Evolutionary conservation across 192 early-diverging fungal species (phyloP), one percentile per base, ranked within the genome.

Genomic region (Dissophora ornata): DNA sequence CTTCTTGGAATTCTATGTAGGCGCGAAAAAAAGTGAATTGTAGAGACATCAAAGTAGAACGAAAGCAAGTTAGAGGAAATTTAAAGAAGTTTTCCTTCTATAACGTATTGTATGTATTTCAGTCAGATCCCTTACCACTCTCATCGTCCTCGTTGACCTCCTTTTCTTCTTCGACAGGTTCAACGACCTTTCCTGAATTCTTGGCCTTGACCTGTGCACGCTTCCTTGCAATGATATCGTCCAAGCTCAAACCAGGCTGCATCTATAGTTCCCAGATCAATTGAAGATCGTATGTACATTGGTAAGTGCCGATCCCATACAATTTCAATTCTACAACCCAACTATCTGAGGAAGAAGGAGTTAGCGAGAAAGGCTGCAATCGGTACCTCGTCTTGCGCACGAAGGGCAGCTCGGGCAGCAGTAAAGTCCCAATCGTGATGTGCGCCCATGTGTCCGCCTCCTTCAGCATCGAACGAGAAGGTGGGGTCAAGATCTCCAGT

Each of bases 381-480:
- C 2, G 19, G 30, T 78, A 87, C 85, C 71, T 66, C 52, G 32
- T 83, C 81, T 54, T 85, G 84, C 30, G 74, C 78, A 73, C 88
- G 90, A 30, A 97, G 73, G 45, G 89, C 90, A 4, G 87, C 91
- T 53, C 92, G 83, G 24, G 93, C 94, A 46, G 86, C 84, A 12
- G 87, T 87, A 61, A 97, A 96, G 68, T 97, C 94, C 86, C 93
- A 91, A 6, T 88, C 82, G 68, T 92, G 83, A 9, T 81, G 82
- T n/a, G 81, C 74, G 13, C 84, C 80, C 52, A 70, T 67, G 61
- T 86, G 80, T 46, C 82, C 84, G 48, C 90, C 92, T 49, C 90
- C 88, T 29, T 94, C 92, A 28, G 91, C 69, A 58, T 92, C 90
- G 53, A 97, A 91, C 6, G 88, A 85, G 59, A 97, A 97, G 19